phyloP scores from a whole-genome alignment of 2,329 filamentous ascomycete genomes.

The Rachicladosporium sp. region DNA sequence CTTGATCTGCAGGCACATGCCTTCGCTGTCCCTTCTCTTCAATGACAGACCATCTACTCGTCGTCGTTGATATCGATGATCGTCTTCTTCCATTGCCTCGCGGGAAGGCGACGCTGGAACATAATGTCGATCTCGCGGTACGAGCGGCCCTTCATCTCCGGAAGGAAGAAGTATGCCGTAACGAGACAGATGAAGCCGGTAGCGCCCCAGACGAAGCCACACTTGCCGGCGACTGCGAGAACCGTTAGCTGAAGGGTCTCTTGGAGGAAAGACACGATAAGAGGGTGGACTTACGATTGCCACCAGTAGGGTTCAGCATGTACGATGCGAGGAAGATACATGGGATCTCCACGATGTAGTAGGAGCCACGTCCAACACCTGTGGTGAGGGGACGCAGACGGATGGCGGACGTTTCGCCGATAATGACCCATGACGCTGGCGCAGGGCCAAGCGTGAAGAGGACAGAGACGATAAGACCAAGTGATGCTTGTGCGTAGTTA shows the following conservation, averaged over 20 bases:
- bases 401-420: constrained; percentile 53
- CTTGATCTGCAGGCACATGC: too few relatives aligned
- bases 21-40: neutral
- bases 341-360: constrained; percentile 54
- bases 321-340: constrained; percentile 51
- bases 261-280: constrained; percentile 15
- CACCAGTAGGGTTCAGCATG: constrained; percentile 45
- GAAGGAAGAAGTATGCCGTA: constrained; percentile 34
- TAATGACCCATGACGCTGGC: constrained; percentile 54
- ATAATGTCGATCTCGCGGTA: constrained; percentile 52
- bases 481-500: constrained; percentile 45
- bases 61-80: constrained; percentile 48
- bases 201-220: constrained; percentile 48
- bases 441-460: constrained; percentile 51
- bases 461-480: constrained; percentile 54
- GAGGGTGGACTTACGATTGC: constrained; percentile 10
- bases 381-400: constrained; percentile 53
- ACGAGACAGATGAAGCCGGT: constrained; percentile 45
- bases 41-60: constrained; percentile 36
- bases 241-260: constrained; percentile 20
- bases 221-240: constrained; percentile 33
- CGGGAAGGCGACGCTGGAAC: constrained; percentile 42
- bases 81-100: constrained; percentile 45
- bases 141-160: constrained; percentile 46
- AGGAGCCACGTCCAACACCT: constrained; percentile 49